Evolutionary conservation across 2,329 filamentous ascomycete genomes (phyloP), one percentile per base, ranked within the genome.

Genomic region (Aspergillus pseudoterreus): DNA sequence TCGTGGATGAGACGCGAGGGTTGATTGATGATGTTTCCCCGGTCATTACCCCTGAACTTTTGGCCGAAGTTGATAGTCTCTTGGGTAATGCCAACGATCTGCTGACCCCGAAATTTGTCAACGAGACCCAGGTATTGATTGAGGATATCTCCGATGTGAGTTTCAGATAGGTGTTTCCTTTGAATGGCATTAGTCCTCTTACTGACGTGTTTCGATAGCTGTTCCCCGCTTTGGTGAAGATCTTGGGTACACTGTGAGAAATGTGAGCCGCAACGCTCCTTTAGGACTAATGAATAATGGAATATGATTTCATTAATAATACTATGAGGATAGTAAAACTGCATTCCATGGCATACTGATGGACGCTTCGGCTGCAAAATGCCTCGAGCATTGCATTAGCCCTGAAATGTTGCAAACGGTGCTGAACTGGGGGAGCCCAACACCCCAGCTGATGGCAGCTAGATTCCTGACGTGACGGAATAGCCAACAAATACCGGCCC

Each of bases 301-400:
- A 56, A 52, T 47, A 57, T 45, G 56, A 61, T 39, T 56, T 57
- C 60, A 58, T 50, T 59, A 30, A 30, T 60, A 82, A 65, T 78
- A 33, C 52, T 50, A 54, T 54, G 46, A 49, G 44, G 44, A 33
- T 54, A 54, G 47, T 55, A 33, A 59, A 52, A 51, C 30, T 39
- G 38, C 47, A 48, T 27, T 53, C 53, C 27, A 55, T 57, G 27
- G 27, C 53, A 57, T 51, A 49, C 57, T 57, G 53, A 51, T 22
- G 14, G 35, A 38, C 14, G 15, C 15, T 38, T 38, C 15, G 6
- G 15, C 6, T n/a, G n/a, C 14, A 30, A 30, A 30, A 11, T 3
- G 27, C 8, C 27, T 30, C 8, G 27, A 11, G 8, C 8, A 30
- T 11, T 30, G 8, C 27, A 10, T 8, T 10, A 30, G 27, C 8